Evolutionary conservation across 2,329 filamentous ascomycete species (phyloP).

Genomic region (Diaporthe ilicicola): DNA sequence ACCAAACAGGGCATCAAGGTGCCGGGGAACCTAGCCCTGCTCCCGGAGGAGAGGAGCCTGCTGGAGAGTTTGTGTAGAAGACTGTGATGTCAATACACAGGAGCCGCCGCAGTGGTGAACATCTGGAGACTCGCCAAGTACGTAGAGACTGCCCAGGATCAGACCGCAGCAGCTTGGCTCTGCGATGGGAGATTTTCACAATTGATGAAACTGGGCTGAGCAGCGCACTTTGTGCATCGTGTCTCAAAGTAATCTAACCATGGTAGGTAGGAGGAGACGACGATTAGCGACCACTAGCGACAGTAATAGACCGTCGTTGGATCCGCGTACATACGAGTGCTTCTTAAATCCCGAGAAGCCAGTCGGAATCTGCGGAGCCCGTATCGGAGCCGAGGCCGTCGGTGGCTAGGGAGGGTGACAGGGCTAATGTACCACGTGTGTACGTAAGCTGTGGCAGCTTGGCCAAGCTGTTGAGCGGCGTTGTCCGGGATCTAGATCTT

Average conservation of each 20-base stretch:
- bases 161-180: neutral
- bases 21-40: slow-evolving; percentile 10
- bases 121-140: neutral
- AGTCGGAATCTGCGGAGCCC: neutral
- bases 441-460: slow-evolving; percentile 14
- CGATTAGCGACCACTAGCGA: no score
- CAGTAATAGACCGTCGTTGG: no score
- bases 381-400: neutral
- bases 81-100: slow-evolving; percentile 8
- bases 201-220: no score
- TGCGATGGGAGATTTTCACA: neutral
- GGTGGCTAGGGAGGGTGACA: neutral
- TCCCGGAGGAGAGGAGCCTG: slow-evolving; percentile 19
- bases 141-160: neutral
- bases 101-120: neutral
- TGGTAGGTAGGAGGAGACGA: no score
- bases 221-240: no score
- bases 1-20: slow-evolving; percentile 17
- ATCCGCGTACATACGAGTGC: no score
- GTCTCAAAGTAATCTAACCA: no score
- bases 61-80: slow-evolving; percentile 20
- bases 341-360: neutral
- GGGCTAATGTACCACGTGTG: no score
- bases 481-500: neutral
- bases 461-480: neutral